Evolutionary conservation across 805 yeast genomes (phyloP).

Genomic region (Saccharomycopsis javanensis): DNA sequence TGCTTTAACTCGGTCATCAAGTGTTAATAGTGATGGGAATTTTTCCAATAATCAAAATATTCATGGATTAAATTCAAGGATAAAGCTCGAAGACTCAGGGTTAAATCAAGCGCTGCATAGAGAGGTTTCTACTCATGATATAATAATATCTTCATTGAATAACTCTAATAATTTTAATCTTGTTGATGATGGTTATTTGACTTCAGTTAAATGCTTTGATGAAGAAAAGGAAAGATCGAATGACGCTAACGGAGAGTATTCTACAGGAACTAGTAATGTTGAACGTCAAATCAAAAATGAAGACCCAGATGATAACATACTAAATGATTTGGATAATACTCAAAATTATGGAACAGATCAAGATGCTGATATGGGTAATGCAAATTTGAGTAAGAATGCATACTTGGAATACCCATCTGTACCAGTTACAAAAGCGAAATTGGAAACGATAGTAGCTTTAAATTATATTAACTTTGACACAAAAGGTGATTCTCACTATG

Average conservation of each 20-base stretch:
- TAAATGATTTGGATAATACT: neutral
- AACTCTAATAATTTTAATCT: too few relatives aligned
- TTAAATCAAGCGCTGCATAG: too few relatives aligned
- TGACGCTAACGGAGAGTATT: neutral
- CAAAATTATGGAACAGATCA: neutral
- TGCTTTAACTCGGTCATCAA: neutral
- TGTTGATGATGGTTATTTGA: neutral
- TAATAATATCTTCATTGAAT: too few relatives aligned
- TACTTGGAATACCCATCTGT: neutral
- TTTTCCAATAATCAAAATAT: too few relatives aligned
- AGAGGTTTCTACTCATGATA: too few relatives aligned
- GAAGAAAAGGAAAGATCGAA: neutral
- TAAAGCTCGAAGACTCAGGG: too few relatives aligned
- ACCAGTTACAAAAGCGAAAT: slow-evolving; percentile 14
- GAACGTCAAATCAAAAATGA: neutral
- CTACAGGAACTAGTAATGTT: too few relatives aligned
- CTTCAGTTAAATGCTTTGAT: neutral
- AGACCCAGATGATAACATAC: neutral
- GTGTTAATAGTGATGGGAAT: neutral
- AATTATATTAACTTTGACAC: slow-evolving; percentile 66
- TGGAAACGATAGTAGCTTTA: slow-evolving; percentile 37
- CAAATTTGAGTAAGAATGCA: too few relatives aligned
- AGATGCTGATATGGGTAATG: neutral
- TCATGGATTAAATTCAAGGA: too few relatives aligned
- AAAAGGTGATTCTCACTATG: slow-evolving; percentile 89